These are phyloP conservation scores for Somion occarium DNA, from an alignment of 1,284 basidiomycete species.

Conservation along the genomic window DNA sequence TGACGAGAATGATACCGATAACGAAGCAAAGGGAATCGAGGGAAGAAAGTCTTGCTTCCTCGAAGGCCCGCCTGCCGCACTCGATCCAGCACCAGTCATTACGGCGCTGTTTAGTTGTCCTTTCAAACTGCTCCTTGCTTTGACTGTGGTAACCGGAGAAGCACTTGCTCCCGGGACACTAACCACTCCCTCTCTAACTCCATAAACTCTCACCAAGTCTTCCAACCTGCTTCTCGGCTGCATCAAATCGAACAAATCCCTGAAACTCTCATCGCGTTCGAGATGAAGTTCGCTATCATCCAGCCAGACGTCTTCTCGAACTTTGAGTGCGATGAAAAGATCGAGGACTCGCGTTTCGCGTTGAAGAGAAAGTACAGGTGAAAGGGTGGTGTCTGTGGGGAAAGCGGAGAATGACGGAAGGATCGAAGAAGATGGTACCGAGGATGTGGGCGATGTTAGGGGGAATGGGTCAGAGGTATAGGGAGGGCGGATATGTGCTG, in stretches of 20 bases:
- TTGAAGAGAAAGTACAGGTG: conserved; percentile 37
- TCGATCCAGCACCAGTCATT: conserved; percentile 2
- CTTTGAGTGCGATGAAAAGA: conserved; percentile 71
- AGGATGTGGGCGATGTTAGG: conserved; percentile 24
- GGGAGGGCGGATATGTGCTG: conserved; percentile 52
- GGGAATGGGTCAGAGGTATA: conserved; percentile 78
- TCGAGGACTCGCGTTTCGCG: conserved; percentile 73
- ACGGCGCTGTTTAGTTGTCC: conserved; percentile 1
- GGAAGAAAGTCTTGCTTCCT: background rate
- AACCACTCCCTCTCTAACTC: conserved; percentile 51
- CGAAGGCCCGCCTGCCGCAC: conserved; percentile 6
- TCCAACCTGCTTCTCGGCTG: conserved; percentile 70
- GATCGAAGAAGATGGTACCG: conserved; percentile 15
- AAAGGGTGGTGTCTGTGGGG: conserved; percentile 21
- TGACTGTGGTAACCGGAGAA: conserved; percentile 11
- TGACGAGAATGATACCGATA: conserved; percentile 56
- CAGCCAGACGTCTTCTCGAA: conserved; percentile 67
- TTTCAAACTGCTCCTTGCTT: conserved; percentile 1
- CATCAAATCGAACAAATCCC: conserved; percentile 69
- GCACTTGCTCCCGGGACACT: conserved; percentile 5
- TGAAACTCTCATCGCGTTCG: conserved; percentile 65
- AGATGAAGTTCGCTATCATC: conserved; percentile 71
- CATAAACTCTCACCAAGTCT: conserved; percentile 61
- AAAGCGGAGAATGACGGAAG: conserved; percentile 7
- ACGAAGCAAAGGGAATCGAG: conserved; percentile 47